phyloP scores from a whole-genome alignment of 2,329 filamentous ascomycete genomes.

The Phyllosticta citribraziliensis region DNA sequence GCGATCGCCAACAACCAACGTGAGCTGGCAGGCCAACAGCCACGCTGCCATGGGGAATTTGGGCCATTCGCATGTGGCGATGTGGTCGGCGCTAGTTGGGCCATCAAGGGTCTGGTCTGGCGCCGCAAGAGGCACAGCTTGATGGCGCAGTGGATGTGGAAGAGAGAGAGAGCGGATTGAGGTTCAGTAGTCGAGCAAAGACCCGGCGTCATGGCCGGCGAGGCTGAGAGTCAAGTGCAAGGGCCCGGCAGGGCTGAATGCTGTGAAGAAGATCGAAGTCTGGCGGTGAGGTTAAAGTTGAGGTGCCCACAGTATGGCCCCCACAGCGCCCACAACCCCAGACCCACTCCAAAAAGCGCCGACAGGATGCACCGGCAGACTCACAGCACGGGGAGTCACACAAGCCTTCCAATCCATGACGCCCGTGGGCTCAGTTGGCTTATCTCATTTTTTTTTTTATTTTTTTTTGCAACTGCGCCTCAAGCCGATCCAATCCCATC shows the following conservation, averaged over 20 bases:
- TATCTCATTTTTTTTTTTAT: too few relatives aligned
- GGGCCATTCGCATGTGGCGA: neutral
- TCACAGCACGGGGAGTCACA: neutral
- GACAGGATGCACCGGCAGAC: neutral
- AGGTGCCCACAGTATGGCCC: too few relatives aligned
- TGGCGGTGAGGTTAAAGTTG: neutral
- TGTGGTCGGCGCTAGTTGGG: neutral
- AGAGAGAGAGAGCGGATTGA: neutral
- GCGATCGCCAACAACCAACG: too few relatives aligned
- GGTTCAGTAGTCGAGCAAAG: neutral
- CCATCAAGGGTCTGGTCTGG: neutral
- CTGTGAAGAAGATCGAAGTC: neutral
- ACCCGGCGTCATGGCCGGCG: neutral
- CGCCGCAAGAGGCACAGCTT: neutral
- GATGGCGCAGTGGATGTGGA: neutral
- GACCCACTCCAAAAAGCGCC: neutral
- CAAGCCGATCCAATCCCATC: neutral
- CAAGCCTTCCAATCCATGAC: neutral
- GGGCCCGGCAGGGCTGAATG: neutral
- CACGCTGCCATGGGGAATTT: neutral
- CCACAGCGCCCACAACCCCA: neutral
- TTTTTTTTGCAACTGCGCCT: neutral
- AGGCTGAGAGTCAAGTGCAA: neutral
- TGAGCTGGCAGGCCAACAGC: neutral
- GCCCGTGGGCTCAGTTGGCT: neutral